Evolutionary conservation across 2,329 filamentous ascomycete genomes (phyloP), one percentile per base, ranked within the genome.

Genomic region (Decorospora gaudefroyi): DNA sequence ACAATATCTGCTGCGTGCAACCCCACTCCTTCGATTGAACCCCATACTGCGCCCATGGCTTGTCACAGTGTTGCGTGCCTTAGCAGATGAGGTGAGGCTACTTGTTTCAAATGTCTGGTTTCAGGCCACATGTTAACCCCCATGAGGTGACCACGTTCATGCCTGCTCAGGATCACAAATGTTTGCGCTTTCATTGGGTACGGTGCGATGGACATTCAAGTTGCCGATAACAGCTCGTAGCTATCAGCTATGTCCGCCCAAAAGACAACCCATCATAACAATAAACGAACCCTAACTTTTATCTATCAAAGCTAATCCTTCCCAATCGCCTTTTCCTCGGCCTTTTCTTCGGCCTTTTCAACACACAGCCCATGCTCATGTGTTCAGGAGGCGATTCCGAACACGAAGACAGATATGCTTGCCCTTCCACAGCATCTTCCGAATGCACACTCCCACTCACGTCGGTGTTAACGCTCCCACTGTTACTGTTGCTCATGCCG

Each of bases 121-220:
- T 45, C 45, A 38, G 40, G 15, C 26, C 15, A 36, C 36, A 37
- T 9, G 32, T n/a, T n/a, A n/a, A n/a, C n/a, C n/a, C n/a, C n/a
- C n/a, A n/a, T n/a, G 33, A 27, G 37, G 23, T 25, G 32, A 27
- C 32, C 38, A 42, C 43, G 27, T 36, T 46, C 12, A 46, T 46
- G 43, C 43, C 28, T 21, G 26, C 16, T 26, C 13, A 9, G 29
- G 23, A 25, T 33, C 32, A 27, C 26, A 12, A 7, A 22, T 21
- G 23, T 6, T 27, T 15, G 5, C 28, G 12, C 16, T 18, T 36
- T 26, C 4, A 37, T 43, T 37, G 40, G 32, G 10, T 29, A 12
- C 16, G 22, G 17, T 30, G 21, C n/a, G 26, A 34, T 34, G 34
- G 42, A 45, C 6, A 38, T 15, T 22, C 41, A 28, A n/a, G 33